Conservation (phyloP, 2,329 filamentous ascomycete species). For the Saccharata proteae region DNA sequence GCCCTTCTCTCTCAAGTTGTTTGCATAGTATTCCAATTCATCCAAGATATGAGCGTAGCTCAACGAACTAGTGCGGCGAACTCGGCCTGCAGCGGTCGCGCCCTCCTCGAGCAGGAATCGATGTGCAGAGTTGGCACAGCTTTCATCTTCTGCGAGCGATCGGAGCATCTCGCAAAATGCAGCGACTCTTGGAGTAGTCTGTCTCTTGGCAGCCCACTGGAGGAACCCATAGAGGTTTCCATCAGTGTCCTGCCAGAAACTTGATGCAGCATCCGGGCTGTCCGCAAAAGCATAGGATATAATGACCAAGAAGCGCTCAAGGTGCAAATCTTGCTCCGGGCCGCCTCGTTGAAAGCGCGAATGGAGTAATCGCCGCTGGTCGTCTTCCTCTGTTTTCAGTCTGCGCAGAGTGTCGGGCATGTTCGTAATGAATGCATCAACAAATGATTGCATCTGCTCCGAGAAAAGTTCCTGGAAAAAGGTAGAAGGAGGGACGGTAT, state of each 20-base stretch:
- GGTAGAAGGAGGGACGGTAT: constrained; percentile 55
- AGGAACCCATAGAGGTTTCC: constrained; percentile 90
- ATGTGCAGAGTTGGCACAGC: constrained; percentile 75
- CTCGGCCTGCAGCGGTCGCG: constrained; percentile 54
- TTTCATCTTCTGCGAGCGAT: constrained; percentile 69
- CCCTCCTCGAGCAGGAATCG: constrained; percentile 83
- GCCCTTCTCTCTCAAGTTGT: constrained; percentile 61
- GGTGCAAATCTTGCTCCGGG: constrained; percentile 41
- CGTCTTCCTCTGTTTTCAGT: constrained; percentile 79
- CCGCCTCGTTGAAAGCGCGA: constrained; percentile 36
- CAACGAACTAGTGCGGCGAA: constrained; percentile 71
- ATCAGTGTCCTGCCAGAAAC: constrained; percentile 86
- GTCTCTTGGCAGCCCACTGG: constrained; percentile 90
- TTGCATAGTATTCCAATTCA: constrained; percentile 75
- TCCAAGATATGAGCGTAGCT: constrained; percentile 90
- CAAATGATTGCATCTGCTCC: constrained; percentile 73
- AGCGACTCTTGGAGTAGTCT: constrained; percentile 89
- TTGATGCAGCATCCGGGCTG: constrained; percentile 69
- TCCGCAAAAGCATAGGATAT: constrained; percentile 87
- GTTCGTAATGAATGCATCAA: constrained; percentile 88
- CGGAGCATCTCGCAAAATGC: constrained; percentile 96
- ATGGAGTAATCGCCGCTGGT: constrained; percentile 50
- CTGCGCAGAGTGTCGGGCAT: constrained; percentile 84
- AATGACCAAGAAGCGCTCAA: constrained; percentile 85
- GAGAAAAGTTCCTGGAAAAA: constrained; percentile 64